phyloP scores from a whole-genome alignment of 306 rosid species.

The Cucurbita pepo region DNA sequence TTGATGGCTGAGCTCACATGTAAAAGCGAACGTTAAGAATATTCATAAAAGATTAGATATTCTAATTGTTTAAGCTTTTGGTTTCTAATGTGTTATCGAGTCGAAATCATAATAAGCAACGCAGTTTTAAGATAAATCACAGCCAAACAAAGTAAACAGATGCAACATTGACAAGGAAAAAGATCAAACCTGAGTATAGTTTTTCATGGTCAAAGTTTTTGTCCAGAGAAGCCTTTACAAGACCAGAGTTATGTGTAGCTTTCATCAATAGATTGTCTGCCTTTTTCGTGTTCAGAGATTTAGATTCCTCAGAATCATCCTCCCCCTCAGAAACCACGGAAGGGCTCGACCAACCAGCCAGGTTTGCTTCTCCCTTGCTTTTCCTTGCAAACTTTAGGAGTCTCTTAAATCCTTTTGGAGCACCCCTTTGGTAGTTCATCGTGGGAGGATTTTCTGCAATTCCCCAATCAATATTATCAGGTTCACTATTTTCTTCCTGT shows the following conservation, averaged over 20 bases:
- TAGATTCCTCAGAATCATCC: slow-evolving; percentile 69
- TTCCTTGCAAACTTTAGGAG: slow-evolving; percentile 88
- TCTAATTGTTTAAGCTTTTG: too few relatives aligned
- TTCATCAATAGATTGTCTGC: slow-evolving; percentile 58
- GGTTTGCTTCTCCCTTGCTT: slow-evolving; percentile 71
- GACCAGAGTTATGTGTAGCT: slow-evolving; percentile 65
- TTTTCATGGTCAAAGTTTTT: slow-evolving; percentile 38
- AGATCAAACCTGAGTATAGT: slow-evolving; percentile 25
- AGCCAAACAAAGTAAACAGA: background rate
- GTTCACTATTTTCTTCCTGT: slow-evolving; percentile 84
- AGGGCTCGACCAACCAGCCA: slow-evolving; percentile 77
- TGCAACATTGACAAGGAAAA: background rate
- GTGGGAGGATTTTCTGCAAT: slow-evolving; percentile 84
- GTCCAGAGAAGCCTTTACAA: slow-evolving; percentile 44
- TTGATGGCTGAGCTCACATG: background rate
- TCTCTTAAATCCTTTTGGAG: slow-evolving; percentile 90
- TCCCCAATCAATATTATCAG: slow-evolving; percentile 76
- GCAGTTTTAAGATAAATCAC: background rate
- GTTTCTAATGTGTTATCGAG: background rate
- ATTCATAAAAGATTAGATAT: background rate
- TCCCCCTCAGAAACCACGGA: slow-evolving; percentile 96
- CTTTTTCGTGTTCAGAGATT: slow-evolving; percentile 29
- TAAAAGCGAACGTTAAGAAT: background rate
- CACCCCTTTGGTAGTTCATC: slow-evolving; percentile 70
- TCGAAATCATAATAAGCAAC: background rate